Base-by-base conservation (phyloP, 2,329 filamentous ascomycete species). In the Microsporum audouinii region DNA sequence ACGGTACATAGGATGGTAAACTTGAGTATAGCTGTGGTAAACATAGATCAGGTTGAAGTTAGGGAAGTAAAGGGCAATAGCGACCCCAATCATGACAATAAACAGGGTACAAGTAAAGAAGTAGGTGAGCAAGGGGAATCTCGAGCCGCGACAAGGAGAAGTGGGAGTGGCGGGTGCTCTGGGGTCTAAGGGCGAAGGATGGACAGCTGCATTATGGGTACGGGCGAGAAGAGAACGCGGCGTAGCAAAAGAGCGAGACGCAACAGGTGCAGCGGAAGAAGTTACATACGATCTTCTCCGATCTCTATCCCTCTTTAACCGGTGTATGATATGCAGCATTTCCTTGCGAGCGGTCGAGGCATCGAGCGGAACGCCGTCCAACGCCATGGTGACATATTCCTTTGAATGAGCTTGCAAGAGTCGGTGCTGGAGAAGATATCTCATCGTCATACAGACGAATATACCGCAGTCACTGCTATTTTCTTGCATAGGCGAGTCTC, bases 381-480 rank as follows among this genome's bases (percentile, higher is more conserved):
- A 88, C 70, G 88, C 94, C 94, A 99, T 97, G 64, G 86, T 91
- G 10, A 97, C 88, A 76, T 95, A 96, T 72, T 92, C 85, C 64
- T 84, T 83, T 2, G 88, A 86, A 70, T 90, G 88, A 6, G 89
- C 90, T 66, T 82, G 84, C 62, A 99, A 77, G 29, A 99, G 79
- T 61, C 89, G 81, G 75, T 91, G 91, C 58, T 96, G 79, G 17
- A 99, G 81, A n/a, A 99, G 77, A 75, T 96, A 88, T 57, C 91
- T 85, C 91, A 99, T 99, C 64, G 92, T 82, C 66, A 97, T 83
- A 73, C 94, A 97, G 2, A 99, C 94, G 72, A 91, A 97, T 0
- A 99, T 89, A 17, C 94, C 94, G 68, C 94, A 99, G 74, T 99
- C 94, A 70, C 84, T 92, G 31, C 88, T 85, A 67, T 97, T 97